Evolutionary conservation across 768 basidiomycete genomes (phyloP).

Genomic region (Boletus rubroflammeus): DNA sequence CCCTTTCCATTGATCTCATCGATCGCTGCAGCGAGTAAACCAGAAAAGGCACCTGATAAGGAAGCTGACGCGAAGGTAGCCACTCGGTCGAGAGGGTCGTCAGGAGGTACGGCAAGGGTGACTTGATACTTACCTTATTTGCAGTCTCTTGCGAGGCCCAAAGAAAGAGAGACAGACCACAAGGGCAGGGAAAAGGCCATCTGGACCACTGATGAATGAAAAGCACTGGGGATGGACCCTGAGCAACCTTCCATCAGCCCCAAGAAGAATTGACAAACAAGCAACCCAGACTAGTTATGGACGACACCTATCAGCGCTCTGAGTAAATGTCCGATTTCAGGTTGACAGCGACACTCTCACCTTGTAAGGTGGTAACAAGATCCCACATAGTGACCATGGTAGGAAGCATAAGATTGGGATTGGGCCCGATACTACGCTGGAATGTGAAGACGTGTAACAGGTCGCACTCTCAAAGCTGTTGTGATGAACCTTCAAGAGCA

Average conservation of each 20-base stretch:
- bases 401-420: constrained; percentile 58
- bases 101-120: background rate
- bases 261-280: constrained; percentile 44
- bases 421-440: constrained; percentile 47
- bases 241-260: constrained; percentile 56
- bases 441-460: background rate
- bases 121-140: constrained; percentile 15
- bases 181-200: constrained; percentile 56
- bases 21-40: constrained; percentile 59
- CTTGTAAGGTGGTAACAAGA: constrained; percentile 60
- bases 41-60: constrained; percentile 59
- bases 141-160: constrained; percentile 31
- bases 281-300: constrained; percentile 49
- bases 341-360: constrained; percentile 26
- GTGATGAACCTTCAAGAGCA: constrained; percentile 44
- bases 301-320: constrained; percentile 35
- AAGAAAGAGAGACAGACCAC: constrained; percentile 55
- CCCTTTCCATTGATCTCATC: constrained; percentile 49
- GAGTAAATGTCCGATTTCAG: background rate
- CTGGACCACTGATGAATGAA: constrained; percentile 25
- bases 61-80: constrained; percentile 43
- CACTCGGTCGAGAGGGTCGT: constrained; percentile 23
- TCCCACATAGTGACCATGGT: constrained; percentile 66
- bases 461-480: background rate
- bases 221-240: background rate